Base-by-base conservation (phyloP, 257 asterid species). In the Voacanga thouarsii region DNA sequence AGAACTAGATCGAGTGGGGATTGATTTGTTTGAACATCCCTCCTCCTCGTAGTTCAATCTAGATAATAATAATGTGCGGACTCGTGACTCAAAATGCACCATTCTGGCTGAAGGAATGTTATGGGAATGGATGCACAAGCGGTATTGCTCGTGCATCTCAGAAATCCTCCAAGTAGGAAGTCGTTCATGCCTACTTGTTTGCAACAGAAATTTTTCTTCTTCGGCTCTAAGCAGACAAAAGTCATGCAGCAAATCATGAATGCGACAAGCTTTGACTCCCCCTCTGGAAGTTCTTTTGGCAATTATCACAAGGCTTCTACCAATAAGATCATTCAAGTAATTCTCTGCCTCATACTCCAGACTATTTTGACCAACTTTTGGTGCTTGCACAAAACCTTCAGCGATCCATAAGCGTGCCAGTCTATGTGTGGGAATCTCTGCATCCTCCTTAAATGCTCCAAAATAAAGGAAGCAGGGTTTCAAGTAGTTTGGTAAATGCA, bases 401-500 rank as follows among this genome's bases (percentile, higher is more conserved):
- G 80, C 77, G 12, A 16, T 37, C 82, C 85, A 82, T n/a, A 67
- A 15, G 3, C 23, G n/a, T 28, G 43, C 30, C 84, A 77, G 64
- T 56, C 55, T 73, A 8, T 4, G 5, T 1, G 47, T 1, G 5
- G 86, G 87, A 69, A 90, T 89, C 73, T 78, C 87, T 63, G 45
- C 80, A 64, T 84, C 94, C 10, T 88, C 90, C 0, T 89, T 90
- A 80, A 89, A 89, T 83, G 85, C 82, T 53, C 90, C 94, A 33
- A 89, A 78, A 71, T 90, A 90, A 75, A 89, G 77, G 57, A 91
- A 91, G 71, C 94, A 89, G 0, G 85, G 82, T 79, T 75, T 89
- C n/a, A 89, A 78, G 79, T 85, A 83, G 51, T 60, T 24, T 16
- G 84, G 81, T 3, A 77, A 81, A 30, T 64, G 57, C 45, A 43